phyloP scores from a whole-genome alignment of 306 rosid genomes.

The Acmispon strigosus region DNA sequence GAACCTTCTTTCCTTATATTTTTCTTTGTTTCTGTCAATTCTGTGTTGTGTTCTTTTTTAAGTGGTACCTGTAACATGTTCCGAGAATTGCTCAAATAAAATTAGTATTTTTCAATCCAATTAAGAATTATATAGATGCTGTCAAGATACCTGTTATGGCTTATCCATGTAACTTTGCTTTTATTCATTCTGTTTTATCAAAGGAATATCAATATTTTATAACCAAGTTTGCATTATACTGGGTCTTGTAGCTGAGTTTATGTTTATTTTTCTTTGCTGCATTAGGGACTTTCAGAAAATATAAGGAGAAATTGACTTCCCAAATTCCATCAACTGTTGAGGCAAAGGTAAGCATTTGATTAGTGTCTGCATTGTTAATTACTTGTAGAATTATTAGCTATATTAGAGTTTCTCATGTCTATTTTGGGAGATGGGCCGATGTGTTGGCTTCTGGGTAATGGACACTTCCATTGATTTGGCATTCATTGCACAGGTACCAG shows the following conservation, averaged over 20 bases:
- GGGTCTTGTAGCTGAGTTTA: not conserved
- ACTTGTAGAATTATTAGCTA: not conserved
- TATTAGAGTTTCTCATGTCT: not conserved
- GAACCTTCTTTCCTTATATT: not conserved
- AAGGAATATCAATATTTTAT: not conserved
- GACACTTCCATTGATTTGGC: conserved; percentile 6
- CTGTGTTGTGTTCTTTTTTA: not conserved
- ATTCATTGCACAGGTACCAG: conserved; percentile 44
- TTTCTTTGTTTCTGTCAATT: not conserved
- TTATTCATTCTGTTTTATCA: not conserved
- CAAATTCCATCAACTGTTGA: conserved; percentile 50
- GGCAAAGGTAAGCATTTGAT: conserved; percentile 43
- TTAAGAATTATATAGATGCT: not conserved
- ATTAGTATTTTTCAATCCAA: too few relatives aligned
- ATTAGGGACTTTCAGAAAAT: conserved; percentile 75
- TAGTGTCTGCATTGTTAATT: not conserved
- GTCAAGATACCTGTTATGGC: not conserved
- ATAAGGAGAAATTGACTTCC: conserved; percentile 61
- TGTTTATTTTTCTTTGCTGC: conserved; percentile 3
- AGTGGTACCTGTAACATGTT: not conserved
- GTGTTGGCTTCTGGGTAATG: not conserved
- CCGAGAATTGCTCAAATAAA: too few relatives aligned
- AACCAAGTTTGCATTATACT: not conserved
- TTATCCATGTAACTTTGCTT: not conserved
- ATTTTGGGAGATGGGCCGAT: not conserved